Conservation (phyloP, 2,329 filamentous ascomycete species). For the Claviceps quebecensis region DNA sequence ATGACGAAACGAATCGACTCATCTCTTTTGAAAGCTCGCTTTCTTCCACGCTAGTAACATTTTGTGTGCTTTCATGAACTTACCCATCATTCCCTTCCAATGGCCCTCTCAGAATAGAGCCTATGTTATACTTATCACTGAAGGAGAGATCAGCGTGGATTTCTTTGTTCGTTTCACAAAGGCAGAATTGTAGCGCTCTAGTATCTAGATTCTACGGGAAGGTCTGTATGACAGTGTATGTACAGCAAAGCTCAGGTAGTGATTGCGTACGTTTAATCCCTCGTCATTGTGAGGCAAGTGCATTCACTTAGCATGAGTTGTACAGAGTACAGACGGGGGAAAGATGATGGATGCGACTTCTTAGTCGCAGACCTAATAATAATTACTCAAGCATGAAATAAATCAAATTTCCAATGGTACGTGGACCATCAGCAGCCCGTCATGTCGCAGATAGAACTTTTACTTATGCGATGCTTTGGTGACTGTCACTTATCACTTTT, state of each 20-base stretch:
- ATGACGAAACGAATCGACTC: not conserved
- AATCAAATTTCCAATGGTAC: not conserved
- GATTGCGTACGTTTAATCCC: not conserved
- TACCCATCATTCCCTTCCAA: not conserved
- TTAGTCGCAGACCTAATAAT: not conserved
- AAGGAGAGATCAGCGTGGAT: not conserved
- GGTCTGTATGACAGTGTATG: not conserved
- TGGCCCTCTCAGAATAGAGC: not conserved
- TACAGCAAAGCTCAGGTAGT: not conserved
- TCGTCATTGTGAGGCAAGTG: slow-evolving; percentile 1
- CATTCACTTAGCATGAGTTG: not conserved
- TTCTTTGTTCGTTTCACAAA: not conserved
- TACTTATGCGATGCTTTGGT: not conserved
- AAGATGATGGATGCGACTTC: not conserved
- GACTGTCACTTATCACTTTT: not conserved
- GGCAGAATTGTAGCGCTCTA: not conserved
- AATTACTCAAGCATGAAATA: not conserved
- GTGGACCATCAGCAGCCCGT: not conserved
- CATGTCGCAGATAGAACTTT: not conserved
- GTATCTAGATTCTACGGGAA: not conserved
- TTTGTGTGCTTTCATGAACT: not conserved
- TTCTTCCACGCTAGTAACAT: too few relatives aligned
- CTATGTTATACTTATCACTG: not conserved
- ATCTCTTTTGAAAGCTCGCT: not conserved
- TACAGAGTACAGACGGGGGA: not conserved